Evolutionary conservation across 495 filamentous ascomycete species (phyloP).

Genomic region (Aspergillus diversus): DNA sequence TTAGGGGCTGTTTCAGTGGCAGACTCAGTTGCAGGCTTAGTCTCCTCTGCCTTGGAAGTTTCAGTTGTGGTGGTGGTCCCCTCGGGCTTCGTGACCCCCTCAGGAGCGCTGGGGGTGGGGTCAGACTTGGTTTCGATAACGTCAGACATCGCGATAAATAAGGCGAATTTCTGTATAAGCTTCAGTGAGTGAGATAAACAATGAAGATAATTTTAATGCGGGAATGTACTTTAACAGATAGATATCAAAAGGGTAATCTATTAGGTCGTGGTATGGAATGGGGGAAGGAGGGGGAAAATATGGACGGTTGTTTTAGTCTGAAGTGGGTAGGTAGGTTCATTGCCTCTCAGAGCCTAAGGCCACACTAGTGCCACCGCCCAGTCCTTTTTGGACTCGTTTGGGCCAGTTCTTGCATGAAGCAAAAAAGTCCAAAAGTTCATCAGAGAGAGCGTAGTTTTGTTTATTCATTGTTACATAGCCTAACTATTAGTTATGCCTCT

Average conservation of each 20-base stretch:
- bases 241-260: constrained; percentile 19
- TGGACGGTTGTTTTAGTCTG: constrained; percentile 29
- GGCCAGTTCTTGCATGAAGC: background rate
- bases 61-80: constrained; percentile 38
- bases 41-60: constrained; percentile 37
- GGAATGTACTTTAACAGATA: constrained; percentile 22
- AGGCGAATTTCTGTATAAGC: constrained; percentile 15
- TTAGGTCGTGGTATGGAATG: constrained; percentile 18
- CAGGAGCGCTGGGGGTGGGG: constrained; percentile 50
- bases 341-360: constrained; percentile 26
- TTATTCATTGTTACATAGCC: constrained; percentile 18
- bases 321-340: constrained; percentile 30
- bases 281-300: constrained; percentile 29
- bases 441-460: background rate
- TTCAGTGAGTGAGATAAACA: background rate
- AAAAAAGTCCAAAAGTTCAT: background rate
- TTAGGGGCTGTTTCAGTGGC: constrained; percentile 52
- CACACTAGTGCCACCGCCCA: constrained; percentile 27
- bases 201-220: background rate
- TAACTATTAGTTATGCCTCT: background rate
- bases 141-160: constrained; percentile 49
- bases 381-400: background rate
- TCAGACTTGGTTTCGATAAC: constrained; percentile 52
- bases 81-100: constrained; percentile 43
- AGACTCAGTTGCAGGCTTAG: constrained; percentile 43